Percentiles rank a stretch among this genome's conserved stretches.
phyloP scores from a whole-genome alignment of 345 rosid genomes.

The Punica granatum region DNA sequence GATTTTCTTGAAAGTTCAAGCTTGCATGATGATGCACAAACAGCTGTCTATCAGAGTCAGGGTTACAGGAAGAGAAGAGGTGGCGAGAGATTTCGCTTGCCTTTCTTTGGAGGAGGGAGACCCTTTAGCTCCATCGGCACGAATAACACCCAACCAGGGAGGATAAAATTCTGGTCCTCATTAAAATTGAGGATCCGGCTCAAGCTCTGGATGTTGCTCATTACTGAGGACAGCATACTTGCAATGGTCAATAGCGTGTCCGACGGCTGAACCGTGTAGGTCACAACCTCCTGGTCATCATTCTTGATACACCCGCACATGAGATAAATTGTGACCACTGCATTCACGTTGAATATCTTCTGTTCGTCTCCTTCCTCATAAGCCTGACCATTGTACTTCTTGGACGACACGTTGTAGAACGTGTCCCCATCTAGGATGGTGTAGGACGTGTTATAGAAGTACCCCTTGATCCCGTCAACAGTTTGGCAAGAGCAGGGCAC shows the following conservation, averaged over 20 bases:
- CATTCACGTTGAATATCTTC: conserved; percentile 1
- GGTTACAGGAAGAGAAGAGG: not conserved
- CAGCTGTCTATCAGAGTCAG: not conserved
- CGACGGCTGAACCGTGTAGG: conserved; percentile 49
- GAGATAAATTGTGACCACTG: conserved; percentile 25
- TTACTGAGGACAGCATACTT: conserved; percentile 22
- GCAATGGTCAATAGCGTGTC: conserved; percentile 36
- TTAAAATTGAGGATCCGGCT: conserved; percentile 21
- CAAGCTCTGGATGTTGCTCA: conserved; percentile 21
- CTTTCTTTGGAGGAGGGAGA: conserved; percentile 16
- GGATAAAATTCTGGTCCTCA: conserved; percentile 14
- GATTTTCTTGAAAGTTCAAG: not conserved
- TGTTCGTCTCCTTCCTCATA: conserved; percentile 26
- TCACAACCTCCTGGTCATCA: conserved; percentile 29
- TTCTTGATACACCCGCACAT: conserved; percentile 41
- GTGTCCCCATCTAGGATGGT: conserved; percentile 17
- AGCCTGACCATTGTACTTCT: conserved; percentile 38
- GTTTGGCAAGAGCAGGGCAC: conserved; percentile 45
- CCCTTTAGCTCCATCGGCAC: conserved; percentile 32
- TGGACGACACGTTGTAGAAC: conserved; percentile 24
- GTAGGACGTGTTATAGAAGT: conserved; percentile 38
- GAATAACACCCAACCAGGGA: conserved; percentile 34
- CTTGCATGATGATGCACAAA: not conserved
- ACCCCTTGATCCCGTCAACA: conserved; percentile 21
- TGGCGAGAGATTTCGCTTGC: conserved; percentile 10